These are phyloP conservation scores for Ceratobasidium sp. DNA, from an alignment of 1,284 basidiomycete genomes.

Conservation along the genomic window DNA sequence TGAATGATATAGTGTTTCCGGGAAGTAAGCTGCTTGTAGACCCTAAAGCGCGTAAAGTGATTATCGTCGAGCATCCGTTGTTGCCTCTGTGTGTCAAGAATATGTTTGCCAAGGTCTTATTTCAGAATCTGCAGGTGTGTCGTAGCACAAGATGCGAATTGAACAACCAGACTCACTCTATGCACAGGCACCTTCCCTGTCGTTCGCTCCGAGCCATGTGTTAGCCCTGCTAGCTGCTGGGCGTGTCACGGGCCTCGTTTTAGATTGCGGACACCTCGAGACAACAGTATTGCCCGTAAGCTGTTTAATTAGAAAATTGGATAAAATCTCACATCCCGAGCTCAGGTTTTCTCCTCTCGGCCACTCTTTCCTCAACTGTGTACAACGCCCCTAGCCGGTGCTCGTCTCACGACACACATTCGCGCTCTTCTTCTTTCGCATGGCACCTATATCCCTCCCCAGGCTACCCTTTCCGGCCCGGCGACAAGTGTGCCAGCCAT, in stretches of 20 bases:
- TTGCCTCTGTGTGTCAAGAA: conserved; percentile 88
- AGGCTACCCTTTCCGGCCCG: conserved; percentile 67
- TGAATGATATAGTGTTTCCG: conserved; percentile 42
- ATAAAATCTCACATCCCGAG: conserved; percentile 7
- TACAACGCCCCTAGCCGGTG: conserved; percentile 84
- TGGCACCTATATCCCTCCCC: conserved; percentile 80
- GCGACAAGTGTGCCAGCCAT: conserved; percentile 65
- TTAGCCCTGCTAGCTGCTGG: conserved; percentile 86
- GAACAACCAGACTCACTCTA: neutral
- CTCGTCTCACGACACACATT: conserved; percentile 75
- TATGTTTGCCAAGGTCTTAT: conserved; percentile 83
- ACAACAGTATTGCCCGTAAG: conserved; percentile 85
- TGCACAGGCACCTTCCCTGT: conserved; percentile 84
- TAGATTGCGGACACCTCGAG: conserved; percentile 92
- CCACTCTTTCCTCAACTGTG: conserved; percentile 82
- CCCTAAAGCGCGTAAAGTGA: conserved; percentile 91
- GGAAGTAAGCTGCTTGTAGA: conserved; percentile 74
- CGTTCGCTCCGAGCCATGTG: conserved; percentile 88
- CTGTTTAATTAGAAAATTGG: conserved; percentile 37
- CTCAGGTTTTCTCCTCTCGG: conserved; percentile 86
- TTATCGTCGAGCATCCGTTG: conserved; percentile 88
- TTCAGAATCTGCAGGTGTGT: conserved; percentile 86
- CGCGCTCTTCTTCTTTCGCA: conserved; percentile 79
- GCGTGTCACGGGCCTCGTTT: conserved; percentile 87
- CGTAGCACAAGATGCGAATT: neutral